A percentile compares a stretch with the other conserved stretches of the same genome.
phyloP scores from a whole-genome alignment of 2,329 filamentous ascomycete genomes.

The Calonectria leucothoes region DNA sequence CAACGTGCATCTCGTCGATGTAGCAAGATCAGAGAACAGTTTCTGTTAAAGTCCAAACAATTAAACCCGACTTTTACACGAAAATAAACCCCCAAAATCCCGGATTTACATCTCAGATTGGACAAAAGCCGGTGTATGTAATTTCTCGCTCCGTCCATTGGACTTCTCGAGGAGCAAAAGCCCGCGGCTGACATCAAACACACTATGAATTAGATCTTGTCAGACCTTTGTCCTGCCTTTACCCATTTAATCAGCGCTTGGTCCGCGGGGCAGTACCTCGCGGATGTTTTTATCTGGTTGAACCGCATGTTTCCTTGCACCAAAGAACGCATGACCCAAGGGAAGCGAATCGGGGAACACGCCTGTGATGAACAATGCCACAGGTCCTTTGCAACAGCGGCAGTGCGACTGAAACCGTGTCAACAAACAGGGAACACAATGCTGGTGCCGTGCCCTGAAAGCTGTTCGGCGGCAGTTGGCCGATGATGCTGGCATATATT shows the following conservation, averaged over 20 bases:
- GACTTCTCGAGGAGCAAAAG: background rate
- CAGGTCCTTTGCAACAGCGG: background rate
- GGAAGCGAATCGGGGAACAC: background rate
- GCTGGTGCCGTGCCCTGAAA: background rate
- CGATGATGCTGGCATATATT: background rate
- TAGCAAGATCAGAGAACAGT: no score
- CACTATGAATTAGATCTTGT: background rate
- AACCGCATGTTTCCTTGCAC: background rate
- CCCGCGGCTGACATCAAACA: background rate
- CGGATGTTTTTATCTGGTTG: constrained; percentile 1
- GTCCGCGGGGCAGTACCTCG: constrained; percentile 1
- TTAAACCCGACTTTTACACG: no score
- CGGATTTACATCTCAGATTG: no score
- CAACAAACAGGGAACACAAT: constrained; percentile 2
- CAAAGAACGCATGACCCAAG: constrained; percentile 11
- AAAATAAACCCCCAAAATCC: no score
- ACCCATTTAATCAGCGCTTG: constrained; percentile 15
- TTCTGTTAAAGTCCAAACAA: no score
- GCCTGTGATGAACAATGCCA: background rate
- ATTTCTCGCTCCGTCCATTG: no score
- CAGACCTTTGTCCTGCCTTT: background rate
- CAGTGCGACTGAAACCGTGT: background rate
- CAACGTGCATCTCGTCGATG: no score
- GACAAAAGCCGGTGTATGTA: no score
- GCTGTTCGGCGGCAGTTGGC: background rate